Percentiles rank a stretch among this genome's conserved stretches.
These are phyloP conservation scores for Talaromyces islandicus DNA, from an alignment of 2,329 filamentous ascomycete species.

Conservation along the genomic window DNA sequence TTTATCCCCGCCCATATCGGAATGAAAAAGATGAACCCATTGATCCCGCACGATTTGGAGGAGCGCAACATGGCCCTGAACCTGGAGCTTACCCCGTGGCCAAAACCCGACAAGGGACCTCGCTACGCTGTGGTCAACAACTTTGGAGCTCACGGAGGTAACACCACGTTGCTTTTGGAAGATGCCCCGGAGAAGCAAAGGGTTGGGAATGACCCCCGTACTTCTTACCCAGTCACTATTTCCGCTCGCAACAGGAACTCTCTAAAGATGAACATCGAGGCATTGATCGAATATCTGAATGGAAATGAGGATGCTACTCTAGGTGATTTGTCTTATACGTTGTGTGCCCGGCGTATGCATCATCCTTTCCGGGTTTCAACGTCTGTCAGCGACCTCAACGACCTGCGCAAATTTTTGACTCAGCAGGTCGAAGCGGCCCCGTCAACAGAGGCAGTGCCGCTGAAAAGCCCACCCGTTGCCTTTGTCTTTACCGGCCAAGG, in stretches of 20 bases:
- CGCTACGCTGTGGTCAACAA: constrained; percentile 55
- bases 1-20: constrained; percentile 28
- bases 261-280: constrained; percentile 43
- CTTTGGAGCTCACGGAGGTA: constrained; percentile 65
- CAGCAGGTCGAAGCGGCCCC: background rate
- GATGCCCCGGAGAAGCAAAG: constrained; percentile 29
- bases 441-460: background rate
- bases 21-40: constrained; percentile 41
- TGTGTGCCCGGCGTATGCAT: constrained; percentile 51
- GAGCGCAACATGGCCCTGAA: constrained; percentile 39
- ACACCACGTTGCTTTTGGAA: constrained; percentile 46
- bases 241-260: constrained; percentile 46
- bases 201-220: constrained; percentile 43
- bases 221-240: constrained; percentile 49
- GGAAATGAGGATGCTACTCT: constrained; percentile 39
- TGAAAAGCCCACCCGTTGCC: constrained; percentile 15
- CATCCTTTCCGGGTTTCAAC: constrained; percentile 42
- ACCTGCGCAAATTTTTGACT: constrained; percentile 14
- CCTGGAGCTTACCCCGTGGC: constrained; percentile 40
- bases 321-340: constrained; percentile 58
- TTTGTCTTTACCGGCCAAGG: constrained; percentile 33
- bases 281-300: constrained; percentile 1
- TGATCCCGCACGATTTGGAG: constrained; percentile 38
- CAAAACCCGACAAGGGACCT: constrained; percentile 17
- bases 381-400: constrained; percentile 1